Evolutionary conservation across 2,329 filamentous ascomycete genomes (phyloP), one percentile per base, ranked within the genome.

Genomic region (Pseudopithomyces chartarum): DNA sequence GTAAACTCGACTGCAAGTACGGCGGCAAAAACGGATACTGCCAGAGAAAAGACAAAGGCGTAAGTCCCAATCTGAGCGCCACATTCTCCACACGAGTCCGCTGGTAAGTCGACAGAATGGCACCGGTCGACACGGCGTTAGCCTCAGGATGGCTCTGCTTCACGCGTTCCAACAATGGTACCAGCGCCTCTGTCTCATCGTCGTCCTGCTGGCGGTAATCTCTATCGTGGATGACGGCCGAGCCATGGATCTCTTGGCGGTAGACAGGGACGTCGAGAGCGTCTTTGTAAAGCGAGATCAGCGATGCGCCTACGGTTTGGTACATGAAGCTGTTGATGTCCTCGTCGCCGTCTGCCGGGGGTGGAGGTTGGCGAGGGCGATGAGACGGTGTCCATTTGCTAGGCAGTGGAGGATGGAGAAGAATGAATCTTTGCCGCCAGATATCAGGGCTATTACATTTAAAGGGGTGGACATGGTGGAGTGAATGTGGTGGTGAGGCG

Each of bases 241-340:
- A 80, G 39, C 94, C 95, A 1, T 76, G 72, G 64, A 98, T 97
- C 52, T 86, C 80, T 65, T 88, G 85, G 19, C 95, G 88, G 76
- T 95, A 97, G 1, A 99, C 82, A 22, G 94, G 94, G 33, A 98
- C 82, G 0, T 84, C 87, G 1, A 97, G 87, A 33, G 91, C 92
- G 46, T 85, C 76, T 58, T 88, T 87, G 73, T 97, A 98, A 15
- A 97, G 83, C 2, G 93, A 92, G 55, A 98, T 89, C 17, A 97
- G 81, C 56, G 87, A 84, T 76, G 98, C 92, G 12, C 95, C 95
- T 58, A 97, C 91, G 2, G 95, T 99, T 81, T 99, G 95, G 81
- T 98, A 99, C 95, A 99, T 99, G 87, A 95, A 98, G 79, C 93
- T 97, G 77, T 99, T 92, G 66, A 96, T 83, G 74, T 98, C 91